phyloP scores from a whole-genome alignment of 371 early-diverging fungal genomes.

The Polyrhizophydium stewartii region DNA sequence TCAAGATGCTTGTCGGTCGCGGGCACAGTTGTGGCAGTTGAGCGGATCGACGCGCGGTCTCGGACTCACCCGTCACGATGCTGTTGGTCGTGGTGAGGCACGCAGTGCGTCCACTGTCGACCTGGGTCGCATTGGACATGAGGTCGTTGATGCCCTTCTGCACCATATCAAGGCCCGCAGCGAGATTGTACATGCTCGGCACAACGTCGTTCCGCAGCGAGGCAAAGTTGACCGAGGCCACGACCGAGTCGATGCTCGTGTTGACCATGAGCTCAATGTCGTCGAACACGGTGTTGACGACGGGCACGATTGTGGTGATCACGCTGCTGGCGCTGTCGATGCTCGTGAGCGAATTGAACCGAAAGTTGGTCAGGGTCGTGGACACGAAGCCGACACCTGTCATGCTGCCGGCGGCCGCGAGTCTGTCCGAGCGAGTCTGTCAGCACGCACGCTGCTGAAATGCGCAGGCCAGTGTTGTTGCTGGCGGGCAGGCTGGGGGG shows the following conservation, averaged over 20 bases:
- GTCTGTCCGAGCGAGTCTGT: too few relatives aligned
- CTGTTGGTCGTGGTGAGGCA: background rate
- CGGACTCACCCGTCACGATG: background rate
- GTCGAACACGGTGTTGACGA: background rate
- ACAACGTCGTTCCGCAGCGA: background rate
- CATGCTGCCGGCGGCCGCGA: too few relatives aligned
- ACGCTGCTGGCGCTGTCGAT: background rate
- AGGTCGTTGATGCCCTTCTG: background rate
- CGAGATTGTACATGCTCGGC: background rate
- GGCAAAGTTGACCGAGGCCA: background rate
- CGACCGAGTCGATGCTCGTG: background rate
- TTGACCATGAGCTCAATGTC: background rate
- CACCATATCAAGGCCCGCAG: background rate
- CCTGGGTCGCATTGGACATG: background rate
- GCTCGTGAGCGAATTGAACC: background rate
- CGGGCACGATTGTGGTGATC: background rate
- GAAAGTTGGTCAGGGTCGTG: background rate
- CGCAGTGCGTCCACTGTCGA: background rate
- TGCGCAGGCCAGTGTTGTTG: too few relatives aligned
- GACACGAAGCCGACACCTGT: too few relatives aligned
- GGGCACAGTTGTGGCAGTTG: too few relatives aligned
- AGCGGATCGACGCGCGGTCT: too few relatives aligned
- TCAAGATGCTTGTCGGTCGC: too few relatives aligned
- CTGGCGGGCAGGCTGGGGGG: too few relatives aligned
- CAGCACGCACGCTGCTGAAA: too few relatives aligned